Conservation (phyloP, 805 yeast genomes). For the Blastobotrys peoriensis region DNA sequence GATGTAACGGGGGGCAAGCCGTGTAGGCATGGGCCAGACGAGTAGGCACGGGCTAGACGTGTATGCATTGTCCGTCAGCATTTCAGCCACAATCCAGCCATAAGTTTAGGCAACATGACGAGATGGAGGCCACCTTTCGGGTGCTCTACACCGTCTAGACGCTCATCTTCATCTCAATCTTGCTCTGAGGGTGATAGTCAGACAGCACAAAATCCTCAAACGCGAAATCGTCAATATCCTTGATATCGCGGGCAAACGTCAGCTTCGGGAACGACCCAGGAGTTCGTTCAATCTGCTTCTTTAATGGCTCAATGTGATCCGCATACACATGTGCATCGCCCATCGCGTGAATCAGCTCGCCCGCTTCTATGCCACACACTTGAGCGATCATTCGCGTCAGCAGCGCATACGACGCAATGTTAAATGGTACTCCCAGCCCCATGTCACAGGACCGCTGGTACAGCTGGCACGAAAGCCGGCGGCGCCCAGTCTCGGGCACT, state of each 20-base stretch:
- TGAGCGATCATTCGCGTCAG: constrained; percentile 93
- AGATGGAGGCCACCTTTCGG: constrained; percentile 4
- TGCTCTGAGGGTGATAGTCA: constrained; percentile 74
- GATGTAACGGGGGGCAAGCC: too few species aligned
- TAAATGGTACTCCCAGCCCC: constrained; percentile 99
- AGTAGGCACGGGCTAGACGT: too few species aligned
- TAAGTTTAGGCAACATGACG: constrained; percentile 17
- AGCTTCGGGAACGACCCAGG: constrained; percentile 82
- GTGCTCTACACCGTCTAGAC: constrained; percentile 42
- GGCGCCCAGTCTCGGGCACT: constrained; percentile 49
- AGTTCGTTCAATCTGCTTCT: constrained; percentile 65
- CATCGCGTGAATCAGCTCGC: constrained; percentile 90
- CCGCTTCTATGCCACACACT: constrained; percentile 91
- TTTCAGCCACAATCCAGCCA: too few species aligned
- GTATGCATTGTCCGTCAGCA: too few species aligned
- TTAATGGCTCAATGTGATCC: constrained; percentile 88
- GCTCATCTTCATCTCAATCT: constrained; percentile 95
- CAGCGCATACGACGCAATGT: constrained; percentile 93
- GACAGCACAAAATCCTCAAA: constrained; percentile 81
- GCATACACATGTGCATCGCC: constrained; percentile 96
- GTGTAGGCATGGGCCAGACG: too few species aligned
- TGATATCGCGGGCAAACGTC: constrained; percentile 59
- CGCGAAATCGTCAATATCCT: constrained; percentile 76
- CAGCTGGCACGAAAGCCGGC: constrained; percentile 71
- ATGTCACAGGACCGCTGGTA: constrained; percentile 98